Evolutionary conservation across 306 rosid species (phyloP), one percentile per base, ranked within the genome.

Genomic region (Begonia peltatifolia): DNA sequence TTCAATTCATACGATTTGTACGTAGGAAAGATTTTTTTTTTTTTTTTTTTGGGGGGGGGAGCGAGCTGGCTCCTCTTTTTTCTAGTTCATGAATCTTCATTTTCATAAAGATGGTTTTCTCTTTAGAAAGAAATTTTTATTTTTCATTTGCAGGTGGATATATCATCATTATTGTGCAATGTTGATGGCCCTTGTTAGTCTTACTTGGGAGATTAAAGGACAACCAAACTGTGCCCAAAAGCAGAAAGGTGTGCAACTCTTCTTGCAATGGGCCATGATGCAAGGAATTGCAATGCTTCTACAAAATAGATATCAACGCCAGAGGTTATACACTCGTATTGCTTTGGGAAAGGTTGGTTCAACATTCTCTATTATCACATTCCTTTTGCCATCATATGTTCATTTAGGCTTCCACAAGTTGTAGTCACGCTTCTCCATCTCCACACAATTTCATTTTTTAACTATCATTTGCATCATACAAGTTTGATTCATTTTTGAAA

Each of bases 211-310:
- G 68, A 81, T 92, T 66, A 84, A 86, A 71, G 96, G 96, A 71
- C 94, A 79, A 50, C 88, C 99, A 61, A 73, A 92, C 71, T 92
- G 99, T 56, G 63, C 93, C 53, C 83, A 74, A 62, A 86, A 83
- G 68, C 99, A 92, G 99, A 81, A 94, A 70, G 99, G 99, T 22
- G 96, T 92, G 14, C 88, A 86, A 68, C 96, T 92, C 62, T 92
- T 92, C 71, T 76, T 92, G 46, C 94, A 83, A 57, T 92, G 99
- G 99, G 99, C 99, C 63, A 79, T 82, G 94, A 81, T 92, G 99
- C 99, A 92, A 77, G 99, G 99, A 64, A 75, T 92, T 50, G 93
- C 99, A 55, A 92, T 92, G 99, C 96, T 92, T 58, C 61, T 92
- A 62, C 99, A 92, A 65, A 92, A 92, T 68, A 80, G 99, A 83